Conservation (phyloP, 1,284 basidiomycete species). For the Puccinia polysora region DNA sequence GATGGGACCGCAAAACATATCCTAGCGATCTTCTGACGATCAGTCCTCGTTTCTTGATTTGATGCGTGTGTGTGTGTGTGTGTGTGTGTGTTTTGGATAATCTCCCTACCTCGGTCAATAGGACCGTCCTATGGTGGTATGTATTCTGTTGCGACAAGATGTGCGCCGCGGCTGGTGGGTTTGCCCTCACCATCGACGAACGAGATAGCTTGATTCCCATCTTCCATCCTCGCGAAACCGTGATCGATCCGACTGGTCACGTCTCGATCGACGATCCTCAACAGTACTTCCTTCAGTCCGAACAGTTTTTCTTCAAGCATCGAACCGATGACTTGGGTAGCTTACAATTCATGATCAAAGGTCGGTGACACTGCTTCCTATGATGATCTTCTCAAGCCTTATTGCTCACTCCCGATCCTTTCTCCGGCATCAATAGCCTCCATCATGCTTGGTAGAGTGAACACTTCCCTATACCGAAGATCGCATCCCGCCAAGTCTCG, state of each 20-base stretch:
- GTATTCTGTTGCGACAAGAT: conserved; percentile 41
- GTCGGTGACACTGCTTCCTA: not conserved
- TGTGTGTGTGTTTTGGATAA: too few relatives aligned
- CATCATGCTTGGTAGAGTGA: conserved; percentile 34
- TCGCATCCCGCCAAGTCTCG: conserved; percentile 26
- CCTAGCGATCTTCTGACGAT: not conserved
- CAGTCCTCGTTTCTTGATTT: not conserved
- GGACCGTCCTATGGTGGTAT: conserved; percentile 43
- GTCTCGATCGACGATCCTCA: not conserved
- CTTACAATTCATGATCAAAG: conserved; percentile 35
- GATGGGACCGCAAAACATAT: too few relatives aligned
- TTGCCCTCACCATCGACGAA: conserved; percentile 27
- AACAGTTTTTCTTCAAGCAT: conserved; percentile 27
- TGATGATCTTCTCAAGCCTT: not conserved
- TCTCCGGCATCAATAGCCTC: conserved; percentile 12
- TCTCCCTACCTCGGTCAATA: not conserved
- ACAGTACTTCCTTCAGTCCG: not conserved
- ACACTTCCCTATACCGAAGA: conserved; percentile 20
- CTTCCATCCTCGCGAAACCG: too few relatives aligned
- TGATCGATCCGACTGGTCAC: too few relatives aligned
- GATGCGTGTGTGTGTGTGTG: not conserved
- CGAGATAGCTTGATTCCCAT: conserved; percentile 29
- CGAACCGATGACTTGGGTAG: conserved; percentile 5
- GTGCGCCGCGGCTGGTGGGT: conserved; percentile 34
- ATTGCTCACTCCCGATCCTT: not conserved